These are phyloP conservation scores for Leishmania guyanensis DNA, from an alignment of 208 protist genomes.

Conservation along the genomic window DNA sequence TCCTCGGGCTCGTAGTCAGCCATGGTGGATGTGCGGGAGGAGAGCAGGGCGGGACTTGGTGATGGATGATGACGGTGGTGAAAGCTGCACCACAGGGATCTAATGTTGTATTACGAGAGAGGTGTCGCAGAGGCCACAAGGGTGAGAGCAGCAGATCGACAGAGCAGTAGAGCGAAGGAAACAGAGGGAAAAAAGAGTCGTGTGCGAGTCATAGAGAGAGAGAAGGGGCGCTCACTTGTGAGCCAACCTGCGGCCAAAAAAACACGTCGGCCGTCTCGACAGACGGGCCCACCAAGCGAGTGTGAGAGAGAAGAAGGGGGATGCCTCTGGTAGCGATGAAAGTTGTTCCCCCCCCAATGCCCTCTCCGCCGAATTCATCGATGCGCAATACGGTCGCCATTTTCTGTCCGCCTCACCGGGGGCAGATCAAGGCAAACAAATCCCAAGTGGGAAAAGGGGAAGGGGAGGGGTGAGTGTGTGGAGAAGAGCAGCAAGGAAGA, in stretches of 20 bases:
- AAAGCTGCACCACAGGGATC: background rate
- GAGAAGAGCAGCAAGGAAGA: background rate
- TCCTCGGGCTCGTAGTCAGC: slow-evolving; percentile 71
- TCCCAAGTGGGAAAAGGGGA: background rate
- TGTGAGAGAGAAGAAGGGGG: background rate
- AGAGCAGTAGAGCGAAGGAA: background rate
- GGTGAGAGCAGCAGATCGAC: background rate
- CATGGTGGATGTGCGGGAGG: slow-evolving; percentile 31
- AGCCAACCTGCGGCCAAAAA: background rate
- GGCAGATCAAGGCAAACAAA: background rate
- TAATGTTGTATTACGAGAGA: background rate
- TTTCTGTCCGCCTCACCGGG: background rate
- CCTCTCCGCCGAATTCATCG: background rate
- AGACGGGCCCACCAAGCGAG: background rate
- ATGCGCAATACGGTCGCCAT: background rate
- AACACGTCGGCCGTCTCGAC: background rate
- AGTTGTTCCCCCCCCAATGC: background rate
- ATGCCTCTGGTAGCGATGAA: background rate
- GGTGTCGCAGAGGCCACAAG: background rate
- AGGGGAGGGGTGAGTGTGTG: background rate
- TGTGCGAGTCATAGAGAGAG: background rate
- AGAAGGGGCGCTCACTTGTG: background rate
- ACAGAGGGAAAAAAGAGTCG: background rate
- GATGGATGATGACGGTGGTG: background rate
- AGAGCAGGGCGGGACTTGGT: background rate